Conservation (phyloP, 352 stramenopile genomes). For the Phytophthora pisi region DNA sequence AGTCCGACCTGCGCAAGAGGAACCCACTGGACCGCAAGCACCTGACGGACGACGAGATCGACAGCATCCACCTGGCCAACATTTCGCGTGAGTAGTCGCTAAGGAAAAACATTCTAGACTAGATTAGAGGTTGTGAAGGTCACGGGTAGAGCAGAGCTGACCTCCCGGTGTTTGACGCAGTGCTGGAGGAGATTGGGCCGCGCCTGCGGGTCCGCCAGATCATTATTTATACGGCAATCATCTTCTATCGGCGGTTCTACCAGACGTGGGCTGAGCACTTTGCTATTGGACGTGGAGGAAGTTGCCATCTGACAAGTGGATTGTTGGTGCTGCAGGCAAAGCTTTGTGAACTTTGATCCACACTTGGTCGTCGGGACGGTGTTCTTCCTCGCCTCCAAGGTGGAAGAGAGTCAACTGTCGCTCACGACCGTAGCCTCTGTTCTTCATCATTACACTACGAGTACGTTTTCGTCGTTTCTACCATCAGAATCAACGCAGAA, state of each 20-base stretch:
- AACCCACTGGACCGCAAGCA: constrained; percentile 80
- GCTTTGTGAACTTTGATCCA: constrained; percentile 90
- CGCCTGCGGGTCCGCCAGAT: constrained; percentile 85
- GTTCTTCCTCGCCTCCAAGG: constrained; percentile 88
- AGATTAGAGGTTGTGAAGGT: neutral
- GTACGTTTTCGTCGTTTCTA: constrained; percentile 36
- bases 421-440: constrained; percentile 80
- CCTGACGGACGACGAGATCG: constrained; percentile 83
- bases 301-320: constrained; percentile 1
- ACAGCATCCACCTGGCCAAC: constrained; percentile 90
- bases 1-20: constrained; percentile 74
- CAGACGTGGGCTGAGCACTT: constrained; percentile 57
- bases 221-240: constrained; percentile 91
- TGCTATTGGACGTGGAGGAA: neutral
- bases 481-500: neutral
- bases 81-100: constrained; percentile 62
- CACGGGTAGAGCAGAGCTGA: neutral
- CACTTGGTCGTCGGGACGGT: constrained; percentile 85
- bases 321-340: constrained; percentile 59
- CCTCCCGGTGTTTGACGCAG: constrained; percentile 29
- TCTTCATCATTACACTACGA: constrained; percentile 87
- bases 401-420: constrained; percentile 87
- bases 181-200: constrained; percentile 86
- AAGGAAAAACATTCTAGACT: neutral
- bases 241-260: constrained; percentile 92